Evolutionary conservation across 1,284 basidiomycete genomes (phyloP).

Genomic region (Boletus subluridellus): DNA sequence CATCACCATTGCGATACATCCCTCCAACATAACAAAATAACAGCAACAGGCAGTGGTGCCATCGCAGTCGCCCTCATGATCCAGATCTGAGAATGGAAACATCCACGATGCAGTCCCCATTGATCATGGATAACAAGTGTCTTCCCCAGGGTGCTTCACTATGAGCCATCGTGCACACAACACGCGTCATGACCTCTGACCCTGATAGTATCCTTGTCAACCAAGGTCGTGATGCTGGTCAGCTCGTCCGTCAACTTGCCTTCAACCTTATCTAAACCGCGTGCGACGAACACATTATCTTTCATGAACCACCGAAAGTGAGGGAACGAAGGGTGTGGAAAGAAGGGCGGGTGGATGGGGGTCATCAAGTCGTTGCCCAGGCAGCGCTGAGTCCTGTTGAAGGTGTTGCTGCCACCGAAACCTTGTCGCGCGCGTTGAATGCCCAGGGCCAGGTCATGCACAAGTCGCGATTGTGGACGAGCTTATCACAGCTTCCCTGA

Average conservation of each 20-base stretch:
- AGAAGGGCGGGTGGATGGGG: conserved; percentile 22
- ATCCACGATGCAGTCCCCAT: conserved; percentile 32
- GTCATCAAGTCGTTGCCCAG: conserved; percentile 36
- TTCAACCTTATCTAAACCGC: conserved; percentile 70
- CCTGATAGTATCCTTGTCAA: conserved; percentile 71
- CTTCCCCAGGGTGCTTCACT: conserved; percentile 56
- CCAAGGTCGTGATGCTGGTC: conserved; percentile 58
- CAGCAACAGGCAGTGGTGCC: conserved; percentile 74
- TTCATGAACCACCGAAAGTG: conserved; percentile 43
- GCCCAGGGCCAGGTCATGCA: conserved; percentile 20
- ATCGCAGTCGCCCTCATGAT: conserved; percentile 95
- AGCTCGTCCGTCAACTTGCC: conserved; percentile 63
- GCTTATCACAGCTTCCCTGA: conserved; percentile 38
- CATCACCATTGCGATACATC: too few species aligned
- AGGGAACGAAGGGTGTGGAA: conserved; percentile 46
- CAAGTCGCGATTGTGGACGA: conserved; percentile 39
- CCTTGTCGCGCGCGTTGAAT: too few species aligned
- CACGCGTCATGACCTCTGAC: conserved; percentile 84
- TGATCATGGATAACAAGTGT: conserved; percentile 31
- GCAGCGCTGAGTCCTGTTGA: conserved; percentile 41
- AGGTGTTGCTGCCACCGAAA: conserved; percentile 42
- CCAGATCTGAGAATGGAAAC: conserved; percentile 31
- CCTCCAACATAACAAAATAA: too few species aligned
- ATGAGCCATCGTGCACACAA: conserved; percentile 78
- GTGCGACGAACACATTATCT: conserved; percentile 61